Base-by-base conservation (phyloP, 805 yeast genomes). In the Wickerhamomyces queroliae region DNA sequence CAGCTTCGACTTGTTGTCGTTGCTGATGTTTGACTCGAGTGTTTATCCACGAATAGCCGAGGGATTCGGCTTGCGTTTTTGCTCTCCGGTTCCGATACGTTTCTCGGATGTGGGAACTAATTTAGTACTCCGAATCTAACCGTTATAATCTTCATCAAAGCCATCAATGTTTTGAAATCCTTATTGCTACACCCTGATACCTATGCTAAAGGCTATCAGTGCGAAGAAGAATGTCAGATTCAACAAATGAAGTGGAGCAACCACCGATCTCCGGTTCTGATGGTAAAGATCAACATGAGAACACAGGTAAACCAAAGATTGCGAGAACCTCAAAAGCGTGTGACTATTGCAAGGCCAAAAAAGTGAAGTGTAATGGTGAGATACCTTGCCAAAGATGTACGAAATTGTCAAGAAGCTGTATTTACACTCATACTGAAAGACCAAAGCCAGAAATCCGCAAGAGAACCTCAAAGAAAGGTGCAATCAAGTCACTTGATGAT, bases 371-470 rank as follows among this genome's bases (percentile, higher is more conserved):
- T 59, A 88, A 83, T 53, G 90, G 89, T 10, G 74, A 75, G 49
- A 82, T 75, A 49, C 89, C 90, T 2, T 83, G 90, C 58, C 75
- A 79, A 22, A 88, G 82, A 54, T 88, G 95, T 54, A 80, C 91
- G 1, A 95, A 84, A 2, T 83, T 83, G 57, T 73, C 82, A 18
- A 83, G 78, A 55, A 78, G 74, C 39, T 88, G 96, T 61, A 77
- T 93, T 2, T 88, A 88, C 57, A 83, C 83, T 48, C 87, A 84
- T 53, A 91, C 95, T 9, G 72, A 82, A 17, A 57, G 50, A 33
- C 40, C 43, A 15, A 34, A 38, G 17, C 24, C 33, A 16, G 31
- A 22, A 16, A 25, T 15, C 39, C 48, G 49, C 22, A 58, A 60
- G 39, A 50, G 53, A 36, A 55, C 53, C 12, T 49, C 39, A n/a